These are phyloP conservation scores for Tuber indicum DNA, from an alignment of 495 filamentous ascomycete genomes.

Conservation along the genomic window DNA sequence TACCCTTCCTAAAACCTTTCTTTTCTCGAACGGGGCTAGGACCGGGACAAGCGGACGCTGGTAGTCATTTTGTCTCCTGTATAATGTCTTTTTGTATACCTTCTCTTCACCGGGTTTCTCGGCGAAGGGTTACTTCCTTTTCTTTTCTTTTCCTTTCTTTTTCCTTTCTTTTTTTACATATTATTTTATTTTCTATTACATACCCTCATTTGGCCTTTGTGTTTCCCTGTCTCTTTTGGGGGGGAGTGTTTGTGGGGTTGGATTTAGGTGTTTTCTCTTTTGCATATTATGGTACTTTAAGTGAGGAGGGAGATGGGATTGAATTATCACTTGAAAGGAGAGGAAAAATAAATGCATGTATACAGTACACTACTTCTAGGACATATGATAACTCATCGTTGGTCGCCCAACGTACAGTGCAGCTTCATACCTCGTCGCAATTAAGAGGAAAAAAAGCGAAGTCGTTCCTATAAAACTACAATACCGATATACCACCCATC, in stretches of 20 bases:
- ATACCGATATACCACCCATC: no score
- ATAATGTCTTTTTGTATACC: neutral
- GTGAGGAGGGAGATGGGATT: neutral
- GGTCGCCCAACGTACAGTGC: no score
- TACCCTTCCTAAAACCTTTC: neutral
- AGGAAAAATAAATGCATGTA: neutral
- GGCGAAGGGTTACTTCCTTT: neutral
- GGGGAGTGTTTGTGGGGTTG: neutral
- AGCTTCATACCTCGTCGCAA: no score
- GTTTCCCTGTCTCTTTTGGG: neutral
- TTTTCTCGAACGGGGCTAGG: neutral
- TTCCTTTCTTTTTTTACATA: neutral
- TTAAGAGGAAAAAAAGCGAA: no score
- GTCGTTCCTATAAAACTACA: no score
- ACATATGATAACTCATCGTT: no score
- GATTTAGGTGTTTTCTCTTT: neutral
- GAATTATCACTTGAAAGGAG: neutral
- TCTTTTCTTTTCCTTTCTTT: neutral
- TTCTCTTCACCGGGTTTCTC: neutral
- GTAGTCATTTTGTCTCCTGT: neutral
- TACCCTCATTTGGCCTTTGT: neutral
- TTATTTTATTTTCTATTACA: neutral
- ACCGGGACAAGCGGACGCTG: neutral
- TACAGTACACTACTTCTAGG: neutral
- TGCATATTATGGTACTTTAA: neutral